Evolutionary conservation across 2,329 filamentous ascomycete genomes (phyloP).

Genomic region (Ceratocystis variospora): DNA sequence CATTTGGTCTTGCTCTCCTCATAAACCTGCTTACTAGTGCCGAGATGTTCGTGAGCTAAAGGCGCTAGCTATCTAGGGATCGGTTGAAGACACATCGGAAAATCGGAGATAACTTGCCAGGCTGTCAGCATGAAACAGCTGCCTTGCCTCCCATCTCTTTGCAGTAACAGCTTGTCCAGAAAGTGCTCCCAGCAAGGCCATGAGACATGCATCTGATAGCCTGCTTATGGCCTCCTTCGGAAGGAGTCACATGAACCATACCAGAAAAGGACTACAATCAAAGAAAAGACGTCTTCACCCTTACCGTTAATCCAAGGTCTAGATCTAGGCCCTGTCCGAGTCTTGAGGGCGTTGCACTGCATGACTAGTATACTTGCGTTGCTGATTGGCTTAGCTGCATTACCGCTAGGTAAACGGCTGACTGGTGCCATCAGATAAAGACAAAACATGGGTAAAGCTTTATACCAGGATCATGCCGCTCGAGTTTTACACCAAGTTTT

Average conservation of each 20-base stretch:
- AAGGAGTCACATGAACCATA: background rate
- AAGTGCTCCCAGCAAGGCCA: background rate
- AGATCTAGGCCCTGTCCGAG: background rate
- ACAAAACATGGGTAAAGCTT: background rate
- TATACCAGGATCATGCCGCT: background rate
- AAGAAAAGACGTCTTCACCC: background rate
- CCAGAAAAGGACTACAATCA: background rate
- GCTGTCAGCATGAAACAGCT: no score
- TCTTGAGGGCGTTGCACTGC: background rate
- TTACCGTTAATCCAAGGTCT: background rate
- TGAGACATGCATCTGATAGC: background rate
- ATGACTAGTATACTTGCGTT: background rate
- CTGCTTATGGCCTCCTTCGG: constrained; percentile 3
- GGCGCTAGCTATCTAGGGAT: background rate
- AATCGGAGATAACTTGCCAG: background rate
- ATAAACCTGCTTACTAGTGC: background rate
- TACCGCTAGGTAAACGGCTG: background rate
- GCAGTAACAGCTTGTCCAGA: background rate
- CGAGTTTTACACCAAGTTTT: background rate
- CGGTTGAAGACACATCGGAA: background rate
- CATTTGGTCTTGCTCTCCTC: no score
- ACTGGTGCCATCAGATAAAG: background rate
- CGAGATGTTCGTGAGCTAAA: background rate
- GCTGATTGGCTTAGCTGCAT: background rate
- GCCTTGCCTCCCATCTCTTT: background rate